Percentiles rank a stretch among this genome's conserved stretches.
These are phyloP conservation scores for Fusarium oligoseptatum DNA, from an alignment of 2,329 filamentous ascomycete genomes.

Conservation along the genomic window DNA sequence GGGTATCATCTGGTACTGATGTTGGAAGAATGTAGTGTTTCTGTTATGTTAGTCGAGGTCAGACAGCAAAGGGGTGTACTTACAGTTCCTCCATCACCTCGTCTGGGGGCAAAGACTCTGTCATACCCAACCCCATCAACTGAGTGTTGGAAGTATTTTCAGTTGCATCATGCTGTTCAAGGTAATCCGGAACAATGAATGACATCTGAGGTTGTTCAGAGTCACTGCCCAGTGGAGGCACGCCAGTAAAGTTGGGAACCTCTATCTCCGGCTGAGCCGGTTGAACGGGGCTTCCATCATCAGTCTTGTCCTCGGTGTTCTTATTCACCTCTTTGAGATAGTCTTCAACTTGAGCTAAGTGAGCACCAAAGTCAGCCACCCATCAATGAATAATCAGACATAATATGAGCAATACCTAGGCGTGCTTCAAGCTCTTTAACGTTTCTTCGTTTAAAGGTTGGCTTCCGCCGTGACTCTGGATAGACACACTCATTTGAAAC, in stretches of 20 bases:
- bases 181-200: constrained; percentile 30
- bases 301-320: constrained; percentile 42
- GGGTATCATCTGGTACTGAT: constrained; percentile 78
- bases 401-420: constrained; percentile 71
- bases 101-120: constrained; percentile 83
- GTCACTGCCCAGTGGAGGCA: constrained; percentile 6
- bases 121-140: constrained; percentile 83
- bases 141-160: constrained; percentile 40
- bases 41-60: constrained; percentile 55
- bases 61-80: constrained; percentile 39
- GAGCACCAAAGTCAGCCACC: constrained; percentile 25
- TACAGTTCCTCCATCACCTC: constrained; percentile 88
- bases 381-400: not conserved
- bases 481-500: constrained; percentile 85
- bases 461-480: constrained; percentile 89
- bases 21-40: constrained; percentile 81
- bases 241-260: constrained; percentile 18
- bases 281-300: constrained; percentile 43
- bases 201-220: constrained; percentile 21
- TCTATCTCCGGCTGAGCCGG: constrained; percentile 26
- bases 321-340: constrained; percentile 76
- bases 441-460: constrained; percentile 88
- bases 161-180: constrained; percentile 19
- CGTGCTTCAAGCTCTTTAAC: constrained; percentile 91
- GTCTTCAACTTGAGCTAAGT: constrained; percentile 84